Percentiles rank a stretch among this genome's conserved stretches.
Evolutionary conservation across 2,329 filamentous ascomycete genomes (phyloP).

Genomic region (Colletotrichum siamense): DNA sequence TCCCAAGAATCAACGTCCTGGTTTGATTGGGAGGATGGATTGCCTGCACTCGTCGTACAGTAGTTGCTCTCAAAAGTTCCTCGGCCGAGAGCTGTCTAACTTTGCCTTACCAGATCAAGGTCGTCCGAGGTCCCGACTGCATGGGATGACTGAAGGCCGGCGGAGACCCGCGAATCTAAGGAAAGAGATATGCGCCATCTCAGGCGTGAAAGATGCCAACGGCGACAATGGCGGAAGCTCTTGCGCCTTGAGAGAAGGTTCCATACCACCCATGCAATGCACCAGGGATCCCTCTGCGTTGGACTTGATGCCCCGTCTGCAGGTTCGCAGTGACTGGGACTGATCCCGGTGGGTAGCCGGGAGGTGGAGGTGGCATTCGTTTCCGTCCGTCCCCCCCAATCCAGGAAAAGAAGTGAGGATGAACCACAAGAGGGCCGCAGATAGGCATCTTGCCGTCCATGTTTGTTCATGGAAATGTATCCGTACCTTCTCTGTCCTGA

Average conservation of each 20-base stretch:
- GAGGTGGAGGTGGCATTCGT: neutral
- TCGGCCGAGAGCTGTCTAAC: neutral
- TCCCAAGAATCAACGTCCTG: neutral
- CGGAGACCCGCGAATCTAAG: neutral
- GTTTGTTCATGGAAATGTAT: neutral
- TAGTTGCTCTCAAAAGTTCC: neutral
- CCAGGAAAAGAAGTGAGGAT: neutral
- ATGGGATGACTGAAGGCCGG: neutral
- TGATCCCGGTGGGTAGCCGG: neutral
- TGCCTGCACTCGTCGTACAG: neutral
- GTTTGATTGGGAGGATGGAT: neutral
- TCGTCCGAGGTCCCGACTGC: neutral
- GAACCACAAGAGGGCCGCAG: neutral
- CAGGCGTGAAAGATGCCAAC: neutral
- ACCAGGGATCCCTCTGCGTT: neutral
- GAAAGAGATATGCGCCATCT: neutral
- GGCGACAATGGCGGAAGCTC: neutral
- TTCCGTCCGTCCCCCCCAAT: neutral
- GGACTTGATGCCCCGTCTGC: neutral
- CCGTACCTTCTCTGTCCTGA: neutral
- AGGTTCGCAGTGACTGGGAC: neutral
- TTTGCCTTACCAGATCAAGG: constrained; percentile 4
- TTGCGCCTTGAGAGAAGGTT: neutral
- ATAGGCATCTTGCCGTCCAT: neutral
- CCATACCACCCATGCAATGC: neutral